These are phyloP conservation scores for Neofusicoccum sp. DNA, from an alignment of 2,329 filamentous ascomycete genomes.

Conservation along the genomic window DNA sequence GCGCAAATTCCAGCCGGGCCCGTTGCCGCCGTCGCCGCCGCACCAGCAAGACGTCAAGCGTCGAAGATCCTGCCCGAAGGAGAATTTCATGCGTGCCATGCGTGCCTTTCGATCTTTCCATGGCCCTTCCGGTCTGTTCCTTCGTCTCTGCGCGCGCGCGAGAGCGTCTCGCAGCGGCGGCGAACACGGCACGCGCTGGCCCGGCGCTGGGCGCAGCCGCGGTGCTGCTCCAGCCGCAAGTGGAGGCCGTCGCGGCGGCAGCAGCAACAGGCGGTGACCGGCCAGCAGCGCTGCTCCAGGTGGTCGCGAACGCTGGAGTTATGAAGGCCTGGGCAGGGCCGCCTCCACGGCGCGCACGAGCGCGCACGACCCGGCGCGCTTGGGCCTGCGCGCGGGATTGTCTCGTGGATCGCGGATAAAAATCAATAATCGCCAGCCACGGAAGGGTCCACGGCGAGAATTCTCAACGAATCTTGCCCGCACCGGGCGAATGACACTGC, in stretches of 20 bases:
- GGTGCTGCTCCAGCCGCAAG: neutral
- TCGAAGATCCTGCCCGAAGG: conserved; percentile 12
- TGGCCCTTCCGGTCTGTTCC: conserved; percentile 2
- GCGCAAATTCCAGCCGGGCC: neutral
- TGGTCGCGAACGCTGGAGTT: neutral
- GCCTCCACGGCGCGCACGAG: conserved; percentile 4
- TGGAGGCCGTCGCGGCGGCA: too few relatives aligned
- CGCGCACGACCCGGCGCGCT: neutral
- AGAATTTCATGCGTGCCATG: neutral
- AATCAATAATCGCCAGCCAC: conserved; percentile 11
- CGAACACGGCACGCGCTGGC: neutral
- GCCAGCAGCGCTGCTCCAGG: neutral
- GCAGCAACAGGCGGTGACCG: neutral
- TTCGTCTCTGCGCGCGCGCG: neutral
- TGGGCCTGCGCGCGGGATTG: neutral
- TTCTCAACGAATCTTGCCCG: conserved; percentile 11
- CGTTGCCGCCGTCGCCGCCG: conserved; percentile 3
- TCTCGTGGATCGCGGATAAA: conserved; percentile 16
- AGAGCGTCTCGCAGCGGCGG: neutral
- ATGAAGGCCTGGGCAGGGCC: conserved; percentile 1
- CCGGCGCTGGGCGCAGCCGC: too few relatives aligned
- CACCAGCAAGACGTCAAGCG: neutral
- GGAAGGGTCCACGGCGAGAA: neutral
- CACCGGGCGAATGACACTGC: conserved; percentile 9
- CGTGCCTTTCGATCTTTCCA: neutral